Evolutionary conservation across 305 asterid genomes (phyloP).

Genomic region (Plantago lanceolata): DNA sequence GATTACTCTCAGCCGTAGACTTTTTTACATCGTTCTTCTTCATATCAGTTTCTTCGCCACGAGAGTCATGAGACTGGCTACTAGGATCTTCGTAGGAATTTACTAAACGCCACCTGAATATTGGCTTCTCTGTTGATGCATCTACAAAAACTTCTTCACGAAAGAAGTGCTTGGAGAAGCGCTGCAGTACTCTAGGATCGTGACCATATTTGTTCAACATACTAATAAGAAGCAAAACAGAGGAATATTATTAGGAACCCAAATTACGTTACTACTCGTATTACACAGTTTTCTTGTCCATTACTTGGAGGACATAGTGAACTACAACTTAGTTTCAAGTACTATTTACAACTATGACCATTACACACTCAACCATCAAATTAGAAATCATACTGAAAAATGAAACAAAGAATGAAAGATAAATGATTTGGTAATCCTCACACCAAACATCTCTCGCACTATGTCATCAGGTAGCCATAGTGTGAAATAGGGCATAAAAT

Average conservation of each 20-base stretch:
- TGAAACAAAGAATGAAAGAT: background rate
- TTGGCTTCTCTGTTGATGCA: constrained; percentile 48
- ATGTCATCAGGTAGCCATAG: background rate
- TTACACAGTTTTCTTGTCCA: background rate
- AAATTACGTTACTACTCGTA: background rate
- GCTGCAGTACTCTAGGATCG: constrained; percentile 35
- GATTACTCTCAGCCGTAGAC: constrained; percentile 9
- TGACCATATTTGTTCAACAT: constrained; percentile 36
- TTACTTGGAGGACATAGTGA: background rate
- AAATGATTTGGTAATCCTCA: background rate
- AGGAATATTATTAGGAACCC: constrained; percentile 5
- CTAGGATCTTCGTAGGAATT: constrained; percentile 33
- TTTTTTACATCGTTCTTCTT: constrained; percentile 27
- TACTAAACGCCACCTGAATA: constrained; percentile 50
- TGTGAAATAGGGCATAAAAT: background rate
- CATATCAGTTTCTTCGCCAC: constrained; percentile 26
- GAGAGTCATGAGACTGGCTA: constrained; percentile 22
- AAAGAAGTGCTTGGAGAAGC: constrained; percentile 51
- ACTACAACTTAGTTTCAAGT: background rate
- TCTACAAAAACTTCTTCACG: constrained; percentile 57
- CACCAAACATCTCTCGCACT: too few species aligned
- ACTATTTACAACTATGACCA: background rate
- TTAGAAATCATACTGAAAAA: background rate
- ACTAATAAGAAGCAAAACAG: constrained; percentile 30
- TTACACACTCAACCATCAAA: too few species aligned